Conservation (phyloP, 169 alveolate species). For the Eimeria sp. region DNA sequence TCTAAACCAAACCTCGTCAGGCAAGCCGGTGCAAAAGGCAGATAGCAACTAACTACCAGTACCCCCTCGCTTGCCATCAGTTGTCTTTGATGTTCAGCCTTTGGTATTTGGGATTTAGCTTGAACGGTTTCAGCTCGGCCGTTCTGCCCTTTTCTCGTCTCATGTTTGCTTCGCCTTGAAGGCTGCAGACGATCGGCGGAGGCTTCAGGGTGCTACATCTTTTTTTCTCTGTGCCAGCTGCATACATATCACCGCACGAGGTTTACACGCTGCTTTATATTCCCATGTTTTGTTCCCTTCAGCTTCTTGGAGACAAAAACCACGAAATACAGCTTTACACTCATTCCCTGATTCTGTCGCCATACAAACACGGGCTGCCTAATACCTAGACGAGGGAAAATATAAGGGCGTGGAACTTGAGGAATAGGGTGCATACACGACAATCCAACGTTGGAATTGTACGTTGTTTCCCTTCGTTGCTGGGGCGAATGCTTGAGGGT, state of each 20-base stretch:
- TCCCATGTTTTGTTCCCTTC: neutral
- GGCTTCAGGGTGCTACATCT: neutral
- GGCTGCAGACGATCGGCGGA: conserved; percentile 48
- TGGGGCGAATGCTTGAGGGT: neutral
- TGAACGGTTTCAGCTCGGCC: conserved; percentile 4
- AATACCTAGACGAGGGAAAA: neutral
- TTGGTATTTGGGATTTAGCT: conserved; percentile 16
- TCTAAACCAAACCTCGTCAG: neutral
- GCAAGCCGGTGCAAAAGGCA: neutral
- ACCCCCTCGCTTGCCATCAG: neutral
- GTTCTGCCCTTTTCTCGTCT: neutral
- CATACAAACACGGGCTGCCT: neutral
- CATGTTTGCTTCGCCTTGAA: neutral
- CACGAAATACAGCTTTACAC: neutral
- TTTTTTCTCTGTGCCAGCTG: neutral
- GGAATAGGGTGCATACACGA: neutral
- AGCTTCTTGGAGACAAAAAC: neutral
- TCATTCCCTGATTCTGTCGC: neutral
- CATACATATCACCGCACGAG: neutral
- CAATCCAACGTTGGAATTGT: neutral
- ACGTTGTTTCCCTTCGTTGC: neutral
- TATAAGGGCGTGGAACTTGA: neutral
- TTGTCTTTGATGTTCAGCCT: conserved; percentile 12
- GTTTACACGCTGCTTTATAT: neutral
- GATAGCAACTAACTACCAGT: neutral